phyloP scores from a whole-genome alignment of 2,329 filamentous ascomycete genomes.

The Scytalidium sp. region DNA sequence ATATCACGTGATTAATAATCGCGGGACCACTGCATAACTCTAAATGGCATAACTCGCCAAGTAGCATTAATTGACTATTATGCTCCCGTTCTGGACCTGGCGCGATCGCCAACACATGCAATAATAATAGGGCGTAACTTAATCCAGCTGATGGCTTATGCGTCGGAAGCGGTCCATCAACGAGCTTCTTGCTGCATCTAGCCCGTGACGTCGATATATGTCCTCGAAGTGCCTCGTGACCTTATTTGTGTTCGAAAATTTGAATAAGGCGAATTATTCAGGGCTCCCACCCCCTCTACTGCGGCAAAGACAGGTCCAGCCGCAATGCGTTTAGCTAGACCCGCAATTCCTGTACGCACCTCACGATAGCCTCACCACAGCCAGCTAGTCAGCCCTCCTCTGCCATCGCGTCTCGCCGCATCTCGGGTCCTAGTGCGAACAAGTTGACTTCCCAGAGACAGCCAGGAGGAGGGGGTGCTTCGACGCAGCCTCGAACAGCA shows the following conservation, averaged over 20 bases:
- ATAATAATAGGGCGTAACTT: too few relatives aligned
- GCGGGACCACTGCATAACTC: too few relatives aligned
- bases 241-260: not conserved
- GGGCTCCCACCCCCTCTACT: not conserved
- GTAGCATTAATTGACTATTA: too few relatives aligned
- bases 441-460: conserved; percentile 14
- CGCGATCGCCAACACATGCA: too few relatives aligned
- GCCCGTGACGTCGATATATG: not conserved
- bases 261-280: not conserved
- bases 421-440: conserved; percentile 7
- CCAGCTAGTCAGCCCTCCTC: conserved; percentile 17
- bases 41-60: too few relatives aligned
- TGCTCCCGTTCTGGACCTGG: too few relatives aligned
- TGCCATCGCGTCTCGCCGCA: not conserved
- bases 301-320: not conserved
- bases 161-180: too few relatives aligned
- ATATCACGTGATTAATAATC: too few relatives aligned
- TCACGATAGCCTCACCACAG: conserved; percentile 20
- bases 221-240: not conserved
- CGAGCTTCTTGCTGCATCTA: not conserved
- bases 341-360: not conserved
- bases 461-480: conserved; percentile 18
- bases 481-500: conserved; percentile 7
- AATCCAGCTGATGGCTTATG: too few relatives aligned
- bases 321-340: not conserved